Percentiles rank a stretch among this genome's conserved stretches.
phyloP scores from a whole-genome alignment of 2,329 filamentous ascomycete species.

The Rasamsonia emersonii region DNA sequence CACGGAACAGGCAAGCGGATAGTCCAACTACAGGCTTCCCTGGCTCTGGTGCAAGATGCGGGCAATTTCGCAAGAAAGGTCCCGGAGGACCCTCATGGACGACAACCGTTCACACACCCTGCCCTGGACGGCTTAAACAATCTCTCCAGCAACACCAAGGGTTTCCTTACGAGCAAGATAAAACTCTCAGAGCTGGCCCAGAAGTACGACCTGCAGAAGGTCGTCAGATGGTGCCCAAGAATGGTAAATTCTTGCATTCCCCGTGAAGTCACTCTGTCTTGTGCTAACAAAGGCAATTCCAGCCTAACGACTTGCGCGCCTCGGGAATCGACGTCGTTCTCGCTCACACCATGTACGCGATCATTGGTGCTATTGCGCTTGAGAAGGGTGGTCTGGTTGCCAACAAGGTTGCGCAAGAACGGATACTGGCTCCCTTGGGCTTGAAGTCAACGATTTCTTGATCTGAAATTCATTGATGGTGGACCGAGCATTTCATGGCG shows the following conservation, averaged over 20 bases:
- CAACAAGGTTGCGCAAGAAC: constrained; percentile 64
- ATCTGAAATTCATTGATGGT: constrained; percentile 1
- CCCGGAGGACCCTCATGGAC: constrained; percentile 44
- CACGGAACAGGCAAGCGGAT: constrained; percentile 50
- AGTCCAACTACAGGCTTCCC: constrained; percentile 55
- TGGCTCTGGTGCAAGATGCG: constrained; percentile 49
- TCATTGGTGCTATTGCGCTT: constrained; percentile 81
- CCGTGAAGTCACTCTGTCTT: constrained; percentile 4
- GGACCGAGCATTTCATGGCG: constrained; percentile 29
- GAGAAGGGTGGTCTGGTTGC: constrained; percentile 76
- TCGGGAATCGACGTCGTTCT: constrained; percentile 72
- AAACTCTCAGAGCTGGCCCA: constrained; percentile 61
- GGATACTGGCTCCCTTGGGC: constrained; percentile 54
- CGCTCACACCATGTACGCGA: constrained; percentile 69
- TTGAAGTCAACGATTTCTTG: constrained; percentile 12
- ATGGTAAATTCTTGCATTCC: constrained; percentile 49
- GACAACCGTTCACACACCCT: constrained; percentile 60
- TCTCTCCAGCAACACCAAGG: constrained; percentile 54
- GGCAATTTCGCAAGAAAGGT: constrained; percentile 22
- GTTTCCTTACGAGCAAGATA: constrained; percentile 53
- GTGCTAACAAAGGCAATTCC: constrained; percentile 4
- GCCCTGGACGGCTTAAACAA: constrained; percentile 66
- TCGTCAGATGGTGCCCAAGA: constrained; percentile 82
- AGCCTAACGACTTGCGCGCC: constrained; percentile 58
- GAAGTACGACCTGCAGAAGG: constrained; percentile 61